Base-by-base conservation (phyloP, 164 flowering plant species). In the Macadamia integrifolia region DNA sequence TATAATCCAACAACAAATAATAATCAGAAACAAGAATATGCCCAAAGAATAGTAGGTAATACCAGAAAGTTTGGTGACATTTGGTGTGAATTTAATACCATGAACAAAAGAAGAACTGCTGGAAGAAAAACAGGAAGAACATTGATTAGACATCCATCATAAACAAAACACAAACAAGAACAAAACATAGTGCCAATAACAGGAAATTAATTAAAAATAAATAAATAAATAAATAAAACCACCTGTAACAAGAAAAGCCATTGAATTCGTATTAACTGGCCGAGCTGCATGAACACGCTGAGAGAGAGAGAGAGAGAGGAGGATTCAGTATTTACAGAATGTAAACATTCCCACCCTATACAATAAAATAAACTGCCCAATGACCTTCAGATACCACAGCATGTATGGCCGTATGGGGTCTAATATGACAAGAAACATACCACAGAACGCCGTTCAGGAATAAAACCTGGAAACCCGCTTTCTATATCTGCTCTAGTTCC, bases 61-160 rank as follows among this genome's bases (percentile, higher is more conserved):
- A 94, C 99, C 98, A 92, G 82, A 79, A 95, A 89, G 66, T 90
- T 92, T 11, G 97, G 88, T 57, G 96, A 82, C 92, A 95, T 85
- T 78, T 92, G 97, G 93, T 88, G 93, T 23, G 97, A 90, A 74
- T 90, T 95, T 42, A 92, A 73, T 69, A 92, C 83, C 90, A 91
- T 84, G 81, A 89, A 89, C 59, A 91, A 84, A 87, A 89, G 77
- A 48, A 91, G 82, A 73, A 89, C 95, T 91, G 92, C 64, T 31
- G 46, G 58, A 71, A 46, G 62, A 63, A 75, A 59, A 46, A 73
- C 40, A 35, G 53, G n/a, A 29, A 60, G 31, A n/a, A 42, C 29
- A 68, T 23, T 31, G 53, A 58, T 70, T 56, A 67, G 32, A 31
- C 69, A 49, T 49, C 11, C 3, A 1, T 1, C 53, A 49, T 49